phyloP scores from a whole-genome alignment of 257 asterid genomes.

The Schizonepeta tenuifolia region DNA sequence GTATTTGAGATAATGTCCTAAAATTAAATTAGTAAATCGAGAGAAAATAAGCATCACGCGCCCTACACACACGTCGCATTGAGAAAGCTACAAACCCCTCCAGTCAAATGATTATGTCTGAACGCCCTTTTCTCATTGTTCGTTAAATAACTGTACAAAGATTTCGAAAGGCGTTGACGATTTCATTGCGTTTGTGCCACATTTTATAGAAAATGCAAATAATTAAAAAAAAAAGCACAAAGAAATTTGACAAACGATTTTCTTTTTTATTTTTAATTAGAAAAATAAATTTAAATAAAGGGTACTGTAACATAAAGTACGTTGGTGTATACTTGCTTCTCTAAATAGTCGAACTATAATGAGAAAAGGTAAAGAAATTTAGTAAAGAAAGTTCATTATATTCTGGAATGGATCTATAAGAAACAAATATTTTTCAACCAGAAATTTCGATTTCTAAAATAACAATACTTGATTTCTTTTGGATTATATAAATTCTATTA shows the following conservation, averaged over 20 bases:
- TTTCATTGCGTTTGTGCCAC: not conserved
- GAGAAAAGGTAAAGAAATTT: not conserved
- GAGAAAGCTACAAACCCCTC: constrained; percentile 19
- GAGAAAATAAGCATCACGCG: constrained; percentile 36
- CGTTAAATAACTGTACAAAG: constrained; percentile 17
- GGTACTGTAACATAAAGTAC: not conserved
- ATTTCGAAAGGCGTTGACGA: constrained; percentile 25
- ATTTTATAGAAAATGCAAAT: not conserved
- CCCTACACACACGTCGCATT: constrained; percentile 24
- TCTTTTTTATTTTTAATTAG: no score
- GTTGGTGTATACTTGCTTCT: no score
- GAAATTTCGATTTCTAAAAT: no score
- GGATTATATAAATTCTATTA: not conserved
- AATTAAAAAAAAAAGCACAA: no score
- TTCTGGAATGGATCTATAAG: no score
- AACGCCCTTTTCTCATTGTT: constrained; percentile 12
- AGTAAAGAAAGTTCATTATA: not conserved
- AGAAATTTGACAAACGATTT: not conserved
- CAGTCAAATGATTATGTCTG: constrained; percentile 40
- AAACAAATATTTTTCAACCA: no score
- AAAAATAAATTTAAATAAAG: no score
- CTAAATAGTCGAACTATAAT: no score
- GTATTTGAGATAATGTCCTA: no score
- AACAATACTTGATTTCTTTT: not conserved
- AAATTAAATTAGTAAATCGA: not conserved